phyloP scores from a whole-genome alignment of 345 rosid species.

The Mercurialis annua region DNA sequence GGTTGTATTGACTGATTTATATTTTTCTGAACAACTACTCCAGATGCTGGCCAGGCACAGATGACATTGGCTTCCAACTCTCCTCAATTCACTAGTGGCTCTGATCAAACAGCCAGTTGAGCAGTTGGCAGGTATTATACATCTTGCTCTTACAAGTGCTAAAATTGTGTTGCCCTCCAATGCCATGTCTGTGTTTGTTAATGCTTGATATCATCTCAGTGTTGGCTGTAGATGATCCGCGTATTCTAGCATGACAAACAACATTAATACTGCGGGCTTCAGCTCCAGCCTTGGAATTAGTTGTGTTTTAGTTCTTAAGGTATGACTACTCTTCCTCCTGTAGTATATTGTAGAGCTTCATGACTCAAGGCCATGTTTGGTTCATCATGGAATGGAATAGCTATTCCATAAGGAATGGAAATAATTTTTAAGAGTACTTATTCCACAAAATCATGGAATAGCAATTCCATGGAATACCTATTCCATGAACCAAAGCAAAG shows the following conservation, averaged over 20 bases:
- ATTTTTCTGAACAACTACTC: neutral
- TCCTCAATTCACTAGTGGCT: conserved; percentile 17
- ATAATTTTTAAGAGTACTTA: too few relatives aligned
- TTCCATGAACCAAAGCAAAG: too few relatives aligned
- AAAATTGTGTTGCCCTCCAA: neutral
- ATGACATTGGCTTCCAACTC: neutral
- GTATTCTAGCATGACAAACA: conserved; percentile 8
- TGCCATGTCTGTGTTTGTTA: neutral
- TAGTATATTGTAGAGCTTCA: too few relatives aligned
- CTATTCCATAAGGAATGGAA: too few relatives aligned
- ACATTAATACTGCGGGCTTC: conserved; percentile 3
- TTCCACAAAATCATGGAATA: too few relatives aligned
- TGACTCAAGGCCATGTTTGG: too few relatives aligned
- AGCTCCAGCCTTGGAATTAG: conserved; percentile 14
- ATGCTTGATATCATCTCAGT: neutral
- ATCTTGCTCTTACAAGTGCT: neutral
- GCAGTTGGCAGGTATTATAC: neutral
- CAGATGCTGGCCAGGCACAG: conserved; percentile 11
- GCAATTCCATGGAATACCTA: too few relatives aligned
- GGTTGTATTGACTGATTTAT: neutral
- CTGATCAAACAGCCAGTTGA: conserved; percentile 14
- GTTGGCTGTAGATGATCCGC: neutral
- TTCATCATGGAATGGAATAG: too few relatives aligned
- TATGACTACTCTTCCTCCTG: neutral
- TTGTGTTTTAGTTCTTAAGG: conserved; percentile 10